phyloP scores from a whole-genome alignment of 106 monocot genomes.

The Xerophyta viscosa region DNA sequence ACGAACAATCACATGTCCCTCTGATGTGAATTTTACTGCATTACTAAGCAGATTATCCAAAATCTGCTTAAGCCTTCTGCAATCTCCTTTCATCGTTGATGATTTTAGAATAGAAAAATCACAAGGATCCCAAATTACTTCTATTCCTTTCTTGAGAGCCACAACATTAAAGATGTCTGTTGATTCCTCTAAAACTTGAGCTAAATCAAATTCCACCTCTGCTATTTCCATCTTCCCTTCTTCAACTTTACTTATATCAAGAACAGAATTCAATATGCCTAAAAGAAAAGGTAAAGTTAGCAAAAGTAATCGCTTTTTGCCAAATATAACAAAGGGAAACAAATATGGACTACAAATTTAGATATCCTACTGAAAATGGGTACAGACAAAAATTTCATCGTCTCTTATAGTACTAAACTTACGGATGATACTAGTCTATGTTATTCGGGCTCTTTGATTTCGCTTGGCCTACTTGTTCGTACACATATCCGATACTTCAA shows the following conservation, averaged over 20 bases:
- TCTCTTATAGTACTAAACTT: no score
- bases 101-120: slow-evolving; percentile 57
- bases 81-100: slow-evolving; percentile 58
- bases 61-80: slow-evolving; percentile 59
- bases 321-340: no score
- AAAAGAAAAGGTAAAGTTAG: background rate
- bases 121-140: slow-evolving; percentile 96
- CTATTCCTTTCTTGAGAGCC: slow-evolving; percentile 56
- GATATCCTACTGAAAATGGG: no score
- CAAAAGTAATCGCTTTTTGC: no score
- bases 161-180: slow-evolving; percentile 58
- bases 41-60: slow-evolving; percentile 79
- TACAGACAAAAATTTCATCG: no score
- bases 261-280: slow-evolving; percentile 84
- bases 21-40: slow-evolving; percentile 77
- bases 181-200: slow-evolving; percentile 68
- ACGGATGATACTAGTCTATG: no score
- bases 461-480: no score
- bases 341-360: no score
- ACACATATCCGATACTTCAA: no score
- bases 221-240: slow-evolving; percentile 86
- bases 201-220: slow-evolving; percentile 68
- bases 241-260: slow-evolving; percentile 84
- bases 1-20: slow-evolving; percentile 59
- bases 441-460: no score